phyloP scores from a whole-genome alignment of 345 rosid species.

The Salix udensis region DNA sequence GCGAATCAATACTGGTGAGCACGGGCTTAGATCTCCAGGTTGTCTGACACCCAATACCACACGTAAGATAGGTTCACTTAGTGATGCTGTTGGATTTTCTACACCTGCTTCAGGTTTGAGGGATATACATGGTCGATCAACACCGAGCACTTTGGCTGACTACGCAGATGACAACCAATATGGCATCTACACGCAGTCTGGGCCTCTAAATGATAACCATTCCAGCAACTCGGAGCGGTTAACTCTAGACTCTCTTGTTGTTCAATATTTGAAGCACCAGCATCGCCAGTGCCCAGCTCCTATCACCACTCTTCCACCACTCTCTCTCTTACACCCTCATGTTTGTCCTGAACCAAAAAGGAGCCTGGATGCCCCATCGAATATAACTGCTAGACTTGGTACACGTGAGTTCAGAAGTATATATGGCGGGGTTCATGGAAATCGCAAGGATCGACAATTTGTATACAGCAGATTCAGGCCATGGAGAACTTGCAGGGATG shows the following conservation, averaged over 20 bases:
- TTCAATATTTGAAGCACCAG: constrained; percentile 94
- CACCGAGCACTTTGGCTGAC: constrained; percentile 35
- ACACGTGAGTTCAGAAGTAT: constrained; percentile 70
- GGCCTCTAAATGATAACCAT: constrained; percentile 52
- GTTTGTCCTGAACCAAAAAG: constrained; percentile 95
- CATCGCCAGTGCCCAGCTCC: constrained; percentile 99
- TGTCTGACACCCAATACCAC: constrained; percentile 48
- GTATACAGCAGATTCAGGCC: constrained; percentile 93
- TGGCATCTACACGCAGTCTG: constrained; percentile 47
- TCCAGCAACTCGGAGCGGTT: constrained; percentile 62
- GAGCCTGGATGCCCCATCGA: constrained; percentile 82
- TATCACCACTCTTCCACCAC: constrained; percentile 93
- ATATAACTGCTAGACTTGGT: constrained; percentile 83
- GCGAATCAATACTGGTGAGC: constrained; percentile 63
- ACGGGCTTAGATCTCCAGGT: constrained; percentile 60
- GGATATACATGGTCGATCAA: constrained; percentile 41
- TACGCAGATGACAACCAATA: constrained; percentile 48
- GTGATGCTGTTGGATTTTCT: constrained; percentile 49
- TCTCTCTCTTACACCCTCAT: constrained; percentile 89
- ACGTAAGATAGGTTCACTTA: constrained; percentile 39
- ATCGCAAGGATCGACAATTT: constrained; percentile 90
- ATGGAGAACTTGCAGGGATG: constrained; percentile 95
- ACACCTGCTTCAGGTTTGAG: constrained; percentile 49
- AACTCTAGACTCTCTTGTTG: constrained; percentile 77
- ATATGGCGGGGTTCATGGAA: constrained; percentile 89